Conservation (phyloP, 2,329 filamentous ascomycete genomes). For the Ceratocystis cubensis region DNA sequence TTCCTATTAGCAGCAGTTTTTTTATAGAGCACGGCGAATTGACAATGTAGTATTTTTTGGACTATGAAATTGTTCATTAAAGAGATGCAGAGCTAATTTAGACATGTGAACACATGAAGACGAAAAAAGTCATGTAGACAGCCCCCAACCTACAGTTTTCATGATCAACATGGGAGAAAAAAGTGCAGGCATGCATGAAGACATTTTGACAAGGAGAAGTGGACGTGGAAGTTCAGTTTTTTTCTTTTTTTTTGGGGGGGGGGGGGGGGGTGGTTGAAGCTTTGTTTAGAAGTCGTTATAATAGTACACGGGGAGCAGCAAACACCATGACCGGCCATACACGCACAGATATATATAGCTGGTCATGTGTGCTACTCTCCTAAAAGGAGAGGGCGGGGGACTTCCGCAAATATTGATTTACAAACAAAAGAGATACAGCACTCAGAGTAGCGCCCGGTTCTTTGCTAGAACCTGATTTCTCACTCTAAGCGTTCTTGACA, state of each 20-base stretch:
- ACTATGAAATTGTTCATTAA: too few relatives aligned
- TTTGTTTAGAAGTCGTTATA: slow-evolving; percentile 18
- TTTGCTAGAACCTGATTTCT: neutral
- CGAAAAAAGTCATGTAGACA: too few relatives aligned
- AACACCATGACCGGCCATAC: neutral
- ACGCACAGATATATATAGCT: neutral
- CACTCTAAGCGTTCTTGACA: slow-evolving; percentile 59
- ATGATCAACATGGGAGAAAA: too few relatives aligned
- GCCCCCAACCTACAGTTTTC: too few relatives aligned
- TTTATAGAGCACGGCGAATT: too few relatives aligned
- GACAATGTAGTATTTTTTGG: too few relatives aligned
- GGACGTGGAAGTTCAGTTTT: too few relatives aligned
- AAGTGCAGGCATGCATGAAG: too few relatives aligned
- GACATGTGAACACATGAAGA: too few relatives aligned
- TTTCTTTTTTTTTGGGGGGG: too few relatives aligned
- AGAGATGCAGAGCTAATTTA: too few relatives aligned
- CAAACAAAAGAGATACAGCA: neutral
- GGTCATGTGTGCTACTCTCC: neutral
- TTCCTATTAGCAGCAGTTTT: neutral
- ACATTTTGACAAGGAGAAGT: too few relatives aligned
- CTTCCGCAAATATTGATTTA: neutral
- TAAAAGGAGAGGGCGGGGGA: neutral
- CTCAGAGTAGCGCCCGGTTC: neutral
- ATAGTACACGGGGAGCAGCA: slow-evolving; percentile 19
- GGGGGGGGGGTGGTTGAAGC: neutral